These are phyloP conservation scores for Didymella lethalis DNA, from an alignment of 2,329 filamentous ascomycete genomes.

Conservation along the genomic window DNA sequence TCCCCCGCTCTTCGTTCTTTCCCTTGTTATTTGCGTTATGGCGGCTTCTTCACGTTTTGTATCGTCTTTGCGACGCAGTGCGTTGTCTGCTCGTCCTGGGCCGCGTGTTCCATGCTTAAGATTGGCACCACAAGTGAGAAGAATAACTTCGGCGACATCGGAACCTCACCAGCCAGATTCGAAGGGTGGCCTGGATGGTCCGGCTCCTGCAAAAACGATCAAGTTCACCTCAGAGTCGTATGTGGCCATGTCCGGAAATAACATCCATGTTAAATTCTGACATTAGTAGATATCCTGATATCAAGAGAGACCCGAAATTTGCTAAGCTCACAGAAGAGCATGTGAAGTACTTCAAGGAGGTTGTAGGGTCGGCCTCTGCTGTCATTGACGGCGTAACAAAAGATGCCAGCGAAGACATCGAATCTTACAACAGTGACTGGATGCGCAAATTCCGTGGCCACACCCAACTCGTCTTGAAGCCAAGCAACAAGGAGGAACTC, in stretches of 20 bases:
- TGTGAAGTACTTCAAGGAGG: constrained; percentile 79
- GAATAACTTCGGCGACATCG: constrained; percentile 51
- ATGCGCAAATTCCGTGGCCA: constrained; percentile 98
- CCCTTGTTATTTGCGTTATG: constrained; percentile 38
- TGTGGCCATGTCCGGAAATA: constrained; percentile 22
- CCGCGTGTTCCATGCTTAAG: constrained; percentile 34
- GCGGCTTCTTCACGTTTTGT: constrained; percentile 46
- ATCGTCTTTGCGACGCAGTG: constrained; percentile 45
- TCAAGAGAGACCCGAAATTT: constrained; percentile 82
- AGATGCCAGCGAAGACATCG: constrained; percentile 80
- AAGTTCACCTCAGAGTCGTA: constrained; percentile 85
- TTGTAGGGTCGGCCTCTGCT: constrained; percentile 81
- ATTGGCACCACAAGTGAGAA: constrained; percentile 46
- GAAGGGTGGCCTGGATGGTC: constrained; percentile 46
- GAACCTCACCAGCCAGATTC: constrained; percentile 52
- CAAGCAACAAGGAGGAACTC: constrained; percentile 83
- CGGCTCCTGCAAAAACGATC: constrained; percentile 56
- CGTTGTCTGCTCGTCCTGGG: constrained; percentile 36
- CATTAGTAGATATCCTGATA: constrained; percentile 69
- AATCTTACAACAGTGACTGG: constrained; percentile 96
- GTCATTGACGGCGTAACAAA: constrained; percentile 83
- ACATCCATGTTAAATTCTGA: constrained; percentile 7
- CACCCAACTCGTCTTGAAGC: constrained; percentile 85
- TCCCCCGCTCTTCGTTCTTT: constrained; percentile 32
- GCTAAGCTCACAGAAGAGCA: constrained; percentile 76